Evolutionary conservation across 1,139 yeast species (phyloP).

Genomic region (Maudiozyma humilis): DNA sequence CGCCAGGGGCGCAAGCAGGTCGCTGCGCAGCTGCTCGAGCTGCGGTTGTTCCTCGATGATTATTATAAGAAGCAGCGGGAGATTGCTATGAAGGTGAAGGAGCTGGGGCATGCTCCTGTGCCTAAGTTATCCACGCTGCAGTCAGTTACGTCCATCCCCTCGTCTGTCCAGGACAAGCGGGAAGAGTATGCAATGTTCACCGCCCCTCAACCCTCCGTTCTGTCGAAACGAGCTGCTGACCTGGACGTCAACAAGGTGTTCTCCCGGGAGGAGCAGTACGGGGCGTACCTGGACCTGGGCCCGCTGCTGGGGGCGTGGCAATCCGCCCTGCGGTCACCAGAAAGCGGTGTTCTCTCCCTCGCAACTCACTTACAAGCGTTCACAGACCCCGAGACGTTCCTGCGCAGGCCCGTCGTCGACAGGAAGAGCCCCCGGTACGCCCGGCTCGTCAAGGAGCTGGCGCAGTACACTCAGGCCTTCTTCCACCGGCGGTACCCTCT

Average conservation of each 20-base stretch:
- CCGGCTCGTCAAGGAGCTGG: conserved; percentile 39
- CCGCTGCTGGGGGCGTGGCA: conserved; percentile 45
- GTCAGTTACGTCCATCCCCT: too few species aligned
- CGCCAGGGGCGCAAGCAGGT: conserved; percentile 37
- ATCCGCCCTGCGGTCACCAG: conserved; percentile 33
- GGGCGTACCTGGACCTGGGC: conserved; percentile 54
- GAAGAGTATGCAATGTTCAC: conserved; percentile 17
- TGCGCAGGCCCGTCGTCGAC: conserved; percentile 26
- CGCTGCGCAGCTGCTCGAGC: conserved; percentile 62
- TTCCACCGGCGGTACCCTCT: conserved; percentile 46
- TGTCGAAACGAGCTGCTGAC: conserved; percentile 45
- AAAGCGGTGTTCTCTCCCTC: conserved; percentile 45
- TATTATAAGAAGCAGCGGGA: conserved; percentile 36
- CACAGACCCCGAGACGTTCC: conserved; percentile 25
- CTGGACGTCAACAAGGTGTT: conserved; percentile 45
- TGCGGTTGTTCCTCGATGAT: conserved; percentile 43
- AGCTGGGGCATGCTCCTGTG: background rate
- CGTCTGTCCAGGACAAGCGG: background rate
- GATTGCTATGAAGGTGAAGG: conserved; percentile 14
- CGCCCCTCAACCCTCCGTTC: conserved; percentile 28
- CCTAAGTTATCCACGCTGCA: too few species aligned
- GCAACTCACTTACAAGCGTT: conserved; percentile 40
- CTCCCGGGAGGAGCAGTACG: conserved; percentile 53
- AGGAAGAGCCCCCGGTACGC: conserved; percentile 34
- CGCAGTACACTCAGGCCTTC: conserved; percentile 41